Evolutionary conservation across 345 rosid genomes (phyloP), one percentile per base, ranked within the genome.

Genomic region (Zanthoxylum bungeanum): DNA sequence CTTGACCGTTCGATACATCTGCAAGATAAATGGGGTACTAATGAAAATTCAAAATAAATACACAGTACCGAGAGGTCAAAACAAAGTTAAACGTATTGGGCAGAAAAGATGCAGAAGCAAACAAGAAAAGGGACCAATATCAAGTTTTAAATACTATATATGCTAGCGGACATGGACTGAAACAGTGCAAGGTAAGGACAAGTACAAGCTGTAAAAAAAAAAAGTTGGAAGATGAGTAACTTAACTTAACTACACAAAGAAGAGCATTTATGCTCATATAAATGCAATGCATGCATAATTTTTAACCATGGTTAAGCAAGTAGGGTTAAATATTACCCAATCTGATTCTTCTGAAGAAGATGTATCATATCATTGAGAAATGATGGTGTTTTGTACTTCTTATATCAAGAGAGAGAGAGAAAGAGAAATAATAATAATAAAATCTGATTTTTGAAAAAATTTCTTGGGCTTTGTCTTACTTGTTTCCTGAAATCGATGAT

Each of bases 1-100:
- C 80, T 87, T 89, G 52, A 87, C 89, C 0, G 92, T 89, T 67
- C 95, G 81, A 74, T 89, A 89, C 95, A 89, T 85, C 95, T 89
- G 82, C 72, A 73, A 44, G 14, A 4, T 17, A n/a, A n/a, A n/a
- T n/a, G n/a, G n/a, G n/a, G n/a, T n/a, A n/a, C n/a, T n/a, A n/a
- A n/a, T n/a, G n/a, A n/a, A n/a, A 44, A 4, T 44, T 44, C 49
- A 44, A 44, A 44, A 44, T 14, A 12, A 44, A 44, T 14, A 44
- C 3, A 42, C 14, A 14, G 16, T n/a, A n/a, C n/a, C n/a, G n/a
- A n/a, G n/a, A n/a, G n/a, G n/a, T n/a, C n/a, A 22, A 28, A 62
- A 66, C 40, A 31, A 9, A 58, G 30, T 40, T 28, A 22, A 39
- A 9, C 42, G 17, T 36, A 37, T n/a, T n/a, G n/a, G n/a, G n/a